These are phyloP conservation scores for Populus deltoides DNA, from an alignment of 345 rosid species.

Conservation along the genomic window DNA sequence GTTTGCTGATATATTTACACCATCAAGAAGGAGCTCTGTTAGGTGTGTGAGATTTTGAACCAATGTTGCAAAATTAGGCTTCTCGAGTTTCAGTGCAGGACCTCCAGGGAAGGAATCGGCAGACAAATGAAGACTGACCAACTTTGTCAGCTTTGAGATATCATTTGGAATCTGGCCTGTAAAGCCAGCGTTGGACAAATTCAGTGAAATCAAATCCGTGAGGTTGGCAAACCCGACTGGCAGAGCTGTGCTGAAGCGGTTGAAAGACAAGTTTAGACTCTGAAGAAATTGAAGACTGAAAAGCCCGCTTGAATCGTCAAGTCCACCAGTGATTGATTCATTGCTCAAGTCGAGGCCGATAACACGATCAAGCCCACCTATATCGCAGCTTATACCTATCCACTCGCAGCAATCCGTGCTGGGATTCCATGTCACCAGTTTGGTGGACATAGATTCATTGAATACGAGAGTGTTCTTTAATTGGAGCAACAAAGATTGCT, in stretches of 20 bases:
- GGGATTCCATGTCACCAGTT: too few relatives aligned
- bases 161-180: conserved; percentile 35
- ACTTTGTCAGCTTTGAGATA: conserved; percentile 33
- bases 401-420: too few relatives aligned
- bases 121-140: conserved; percentile 50
- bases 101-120: background rate
- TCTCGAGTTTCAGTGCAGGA: conserved; percentile 21
- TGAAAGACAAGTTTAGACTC: conserved; percentile 41
- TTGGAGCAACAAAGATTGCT: too few relatives aligned
- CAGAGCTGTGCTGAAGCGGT: conserved; percentile 18
- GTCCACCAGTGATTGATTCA: too few relatives aligned
- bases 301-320: too few relatives aligned
- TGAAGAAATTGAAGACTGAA: too few relatives aligned
- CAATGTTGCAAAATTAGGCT: conserved; percentile 28
- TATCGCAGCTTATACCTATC: too few relatives aligned
- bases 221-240: conserved; percentile 35
- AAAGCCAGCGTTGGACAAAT: conserved; percentile 44
- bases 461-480: too few relatives aligned
- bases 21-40: conserved; percentile 32
- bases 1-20: conserved; percentile 23
- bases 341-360: too few relatives aligned
- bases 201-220: conserved; percentile 24
- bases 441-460: too few relatives aligned
- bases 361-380: too few relatives aligned
- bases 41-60: conserved; percentile 24